A percentile compares a stretch with the other conserved stretches of the same genome.
Evolutionary conservation across 768 basidiomycete species (phyloP).

Genomic region (Cystofilobasidium ferigula): DNA sequence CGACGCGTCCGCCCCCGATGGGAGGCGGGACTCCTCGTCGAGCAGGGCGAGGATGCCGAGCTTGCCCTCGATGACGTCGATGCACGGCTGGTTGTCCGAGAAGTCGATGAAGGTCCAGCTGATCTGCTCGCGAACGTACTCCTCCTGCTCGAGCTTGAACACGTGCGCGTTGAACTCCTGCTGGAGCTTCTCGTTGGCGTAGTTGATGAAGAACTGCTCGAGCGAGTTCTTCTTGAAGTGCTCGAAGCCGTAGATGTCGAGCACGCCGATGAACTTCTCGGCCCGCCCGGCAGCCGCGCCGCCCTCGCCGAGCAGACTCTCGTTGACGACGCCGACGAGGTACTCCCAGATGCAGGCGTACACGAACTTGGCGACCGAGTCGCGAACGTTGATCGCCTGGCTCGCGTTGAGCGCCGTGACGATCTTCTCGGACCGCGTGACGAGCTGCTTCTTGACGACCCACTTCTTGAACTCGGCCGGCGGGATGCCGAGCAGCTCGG

Average conservation of each 20-base stretch:
- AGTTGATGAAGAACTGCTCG: conserved; percentile 98
- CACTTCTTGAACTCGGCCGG: conserved; percentile 93
- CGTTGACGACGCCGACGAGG: conserved; percentile 94
- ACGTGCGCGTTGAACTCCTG: conserved; percentile 99
- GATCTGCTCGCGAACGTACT: conserved; percentile 95
- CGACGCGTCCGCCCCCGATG: conserved; percentile 79
- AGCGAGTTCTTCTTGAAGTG: conserved; percentile 42
- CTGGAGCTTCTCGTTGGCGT: conserved; percentile 79
- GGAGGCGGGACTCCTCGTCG: conserved; percentile 95
- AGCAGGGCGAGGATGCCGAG: conserved; percentile 86
- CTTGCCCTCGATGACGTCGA: conserved; percentile 95
- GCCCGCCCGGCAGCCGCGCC: conserved; percentile 80
- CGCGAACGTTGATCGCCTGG: conserved; percentile 85
- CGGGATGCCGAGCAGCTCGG: conserved; percentile 80
- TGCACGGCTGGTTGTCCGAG: conserved; percentile 96
- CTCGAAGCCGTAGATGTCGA: conserved; percentile 67
- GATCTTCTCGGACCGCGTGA: conserved; percentile 90
- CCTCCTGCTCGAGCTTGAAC: conserved; percentile 92
- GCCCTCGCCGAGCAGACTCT: conserved; percentile 87
- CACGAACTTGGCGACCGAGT: conserved; percentile 95
- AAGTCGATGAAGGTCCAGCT: conserved; percentile 99
- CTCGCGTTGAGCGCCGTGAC: conserved; percentile 70
- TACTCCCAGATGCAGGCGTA: conserved; percentile 79
- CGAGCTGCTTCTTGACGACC: conserved; percentile 96
- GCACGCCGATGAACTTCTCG: conserved; percentile 97